These are phyloP conservation scores for Camellia oleifera DNA, from an alignment of 179 eudicot genomes.

Conservation along the genomic window DNA sequence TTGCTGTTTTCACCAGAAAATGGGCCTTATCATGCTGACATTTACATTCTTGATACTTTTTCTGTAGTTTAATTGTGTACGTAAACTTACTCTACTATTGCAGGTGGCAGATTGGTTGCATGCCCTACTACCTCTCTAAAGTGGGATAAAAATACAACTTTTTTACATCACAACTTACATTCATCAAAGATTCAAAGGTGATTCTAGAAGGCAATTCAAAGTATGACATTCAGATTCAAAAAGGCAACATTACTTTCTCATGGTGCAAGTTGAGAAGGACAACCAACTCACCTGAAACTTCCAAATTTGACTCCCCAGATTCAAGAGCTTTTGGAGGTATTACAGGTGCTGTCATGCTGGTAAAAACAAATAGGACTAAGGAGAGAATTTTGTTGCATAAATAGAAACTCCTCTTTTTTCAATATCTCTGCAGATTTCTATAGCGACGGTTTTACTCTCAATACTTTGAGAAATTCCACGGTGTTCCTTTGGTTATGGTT, in stretches of 20 bases:
- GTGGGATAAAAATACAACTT: background rate
- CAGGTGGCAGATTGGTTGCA: background rate
- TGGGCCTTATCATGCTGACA: too few species aligned
- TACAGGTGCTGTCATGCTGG: constrained; percentile 86
- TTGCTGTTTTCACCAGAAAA: too few species aligned
- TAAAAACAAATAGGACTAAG: background rate
- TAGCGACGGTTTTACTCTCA: too few species aligned
- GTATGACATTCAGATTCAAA: background rate
- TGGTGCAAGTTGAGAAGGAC: background rate
- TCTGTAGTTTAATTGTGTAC: too few species aligned
- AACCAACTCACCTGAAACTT: constrained; percentile 60
- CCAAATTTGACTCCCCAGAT: constrained; percentile 71
- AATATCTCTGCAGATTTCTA: too few species aligned
- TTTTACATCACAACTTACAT: background rate
- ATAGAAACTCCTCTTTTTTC: too few species aligned
- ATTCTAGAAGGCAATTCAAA: background rate
- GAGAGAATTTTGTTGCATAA: too few species aligned
- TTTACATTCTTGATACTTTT: too few species aligned
- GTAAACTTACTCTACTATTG: background rate
- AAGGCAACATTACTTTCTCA: background rate
- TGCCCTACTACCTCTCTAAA: background rate
- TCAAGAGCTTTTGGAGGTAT: constrained; percentile 72
- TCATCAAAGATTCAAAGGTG: background rate
- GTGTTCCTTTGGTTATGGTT: too few species aligned
- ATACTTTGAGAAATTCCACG: too few species aligned